phyloP scores from a whole-genome alignment of 768 basidiomycete genomes.

The Trametes villosa region DNA sequence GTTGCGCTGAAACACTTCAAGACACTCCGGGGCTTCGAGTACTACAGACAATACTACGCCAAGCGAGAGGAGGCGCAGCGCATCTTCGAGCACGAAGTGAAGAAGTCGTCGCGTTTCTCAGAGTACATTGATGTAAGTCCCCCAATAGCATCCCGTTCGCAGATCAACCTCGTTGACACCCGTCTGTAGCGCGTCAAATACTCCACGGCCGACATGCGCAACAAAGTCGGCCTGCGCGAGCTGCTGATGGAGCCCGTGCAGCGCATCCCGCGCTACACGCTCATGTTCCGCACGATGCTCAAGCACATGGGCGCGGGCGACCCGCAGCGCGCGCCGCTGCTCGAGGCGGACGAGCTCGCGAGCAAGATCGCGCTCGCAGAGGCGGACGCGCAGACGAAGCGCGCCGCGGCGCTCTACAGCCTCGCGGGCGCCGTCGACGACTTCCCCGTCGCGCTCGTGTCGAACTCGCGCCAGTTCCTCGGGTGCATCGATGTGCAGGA shows the following conservation, averaged over 20 bases:
- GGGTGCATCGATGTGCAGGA: constrained; percentile 96
- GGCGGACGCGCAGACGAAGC: constrained; percentile 88
- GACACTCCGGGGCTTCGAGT: constrained; percentile 82
- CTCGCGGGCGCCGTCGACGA: constrained; percentile 84
- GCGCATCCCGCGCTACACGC: constrained; percentile 91
- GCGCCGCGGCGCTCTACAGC: constrained; percentile 87
- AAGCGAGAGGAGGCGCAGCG: constrained; percentile 92
- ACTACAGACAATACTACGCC: constrained; percentile 88
- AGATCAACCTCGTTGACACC: constrained; percentile 1
- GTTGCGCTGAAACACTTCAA: constrained; percentile 88
- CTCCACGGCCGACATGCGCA: constrained; percentile 69
- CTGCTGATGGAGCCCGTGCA: constrained; percentile 97
- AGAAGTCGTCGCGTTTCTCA: constrained; percentile 79
- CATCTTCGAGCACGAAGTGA: constrained; percentile 83
- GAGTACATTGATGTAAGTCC: constrained; percentile 83
- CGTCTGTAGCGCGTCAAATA: constrained; percentile 80
- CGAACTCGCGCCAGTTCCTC: constrained; percentile 83
- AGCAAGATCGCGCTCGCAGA: constrained; percentile 91
- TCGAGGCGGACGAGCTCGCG: constrained; percentile 86
- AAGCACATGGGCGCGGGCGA: constrained; percentile 85
- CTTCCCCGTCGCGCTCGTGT: constrained; percentile 91
- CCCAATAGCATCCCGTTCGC: not conserved
- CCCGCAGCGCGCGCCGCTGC: constrained; percentile 74
- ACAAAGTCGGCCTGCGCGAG: constrained; percentile 87
- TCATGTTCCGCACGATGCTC: constrained; percentile 91